Evolutionary conservation across 805 yeast species (phyloP).

Genomic region (Kluyveromyces dobzhanskii): DNA sequence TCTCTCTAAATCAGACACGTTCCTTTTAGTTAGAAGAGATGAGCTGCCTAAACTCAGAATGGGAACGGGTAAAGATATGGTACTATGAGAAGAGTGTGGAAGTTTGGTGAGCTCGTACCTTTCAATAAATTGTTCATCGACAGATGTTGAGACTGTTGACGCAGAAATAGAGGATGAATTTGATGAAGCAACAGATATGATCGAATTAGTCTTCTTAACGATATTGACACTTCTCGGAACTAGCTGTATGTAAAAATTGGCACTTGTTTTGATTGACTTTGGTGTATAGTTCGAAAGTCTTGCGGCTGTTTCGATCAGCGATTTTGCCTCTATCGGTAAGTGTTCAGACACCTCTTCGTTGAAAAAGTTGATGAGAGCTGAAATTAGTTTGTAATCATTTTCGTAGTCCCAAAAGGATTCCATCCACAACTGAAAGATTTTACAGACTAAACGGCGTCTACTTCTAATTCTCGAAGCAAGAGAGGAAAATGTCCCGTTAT

Average conservation of each 20-base stretch:
- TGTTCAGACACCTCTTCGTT: conserved; percentile 61
- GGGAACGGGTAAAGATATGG: conserved; percentile 27
- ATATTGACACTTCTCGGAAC: conserved; percentile 41
- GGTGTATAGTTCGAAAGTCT: conserved; percentile 49
- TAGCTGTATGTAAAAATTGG: conserved; percentile 38
- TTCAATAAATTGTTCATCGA: conserved; percentile 44
- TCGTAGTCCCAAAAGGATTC: conserved; percentile 80
- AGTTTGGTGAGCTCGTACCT: conserved; percentile 48
- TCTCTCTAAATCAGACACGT: conserved; percentile 34
- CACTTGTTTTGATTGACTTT: conserved; percentile 27
- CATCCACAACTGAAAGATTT: conserved; percentile 73
- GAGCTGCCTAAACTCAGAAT: conserved; percentile 28
- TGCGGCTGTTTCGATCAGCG: conserved; percentile 54
- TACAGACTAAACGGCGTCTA: conserved; percentile 59
- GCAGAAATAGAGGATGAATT: conserved; percentile 13
- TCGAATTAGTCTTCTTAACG: conserved; percentile 20
- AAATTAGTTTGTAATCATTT: conserved; percentile 49
- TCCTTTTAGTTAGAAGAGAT: conserved; percentile 30
- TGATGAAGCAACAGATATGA: conserved; percentile 17
- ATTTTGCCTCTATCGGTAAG: conserved; percentile 59
- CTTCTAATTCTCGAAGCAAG: conserved; percentile 41
- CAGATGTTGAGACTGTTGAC: conserved; percentile 24
- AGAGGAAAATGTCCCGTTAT: conserved; percentile 33
- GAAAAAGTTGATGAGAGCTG: conserved; percentile 68
- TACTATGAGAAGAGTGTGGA: conserved; percentile 34